A percentile compares a stretch with the other conserved stretches of the same genome.
Conservation (phyloP, 805 yeast species). For the Wickerhamiella alocasiicola region DNA sequence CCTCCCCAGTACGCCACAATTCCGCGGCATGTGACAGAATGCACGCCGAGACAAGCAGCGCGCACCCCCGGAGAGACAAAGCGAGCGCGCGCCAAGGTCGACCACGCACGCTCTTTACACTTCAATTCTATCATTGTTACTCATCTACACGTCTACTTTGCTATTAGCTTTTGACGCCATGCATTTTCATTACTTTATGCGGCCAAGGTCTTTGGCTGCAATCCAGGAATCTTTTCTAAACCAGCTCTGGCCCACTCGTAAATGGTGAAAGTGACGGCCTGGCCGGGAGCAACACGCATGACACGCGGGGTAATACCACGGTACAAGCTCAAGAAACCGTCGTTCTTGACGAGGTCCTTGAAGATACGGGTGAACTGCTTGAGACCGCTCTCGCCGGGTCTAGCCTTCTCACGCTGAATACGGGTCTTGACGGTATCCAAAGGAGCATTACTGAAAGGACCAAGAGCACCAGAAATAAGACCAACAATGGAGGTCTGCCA, state of each 20-base stretch:
- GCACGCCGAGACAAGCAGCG: too few species aligned
- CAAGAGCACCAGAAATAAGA: slow-evolving; percentile 87
- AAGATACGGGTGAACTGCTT: slow-evolving; percentile 74
- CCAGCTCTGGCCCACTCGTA: slow-evolving; percentile 74
- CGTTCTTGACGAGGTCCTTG: slow-evolving; percentile 67
- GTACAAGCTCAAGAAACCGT: slow-evolving; percentile 79
- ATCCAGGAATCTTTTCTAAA: slow-evolving; percentile 33
- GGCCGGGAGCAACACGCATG: slow-evolving; percentile 99
- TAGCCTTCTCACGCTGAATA: slow-evolving; percentile 77
- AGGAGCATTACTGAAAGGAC: slow-evolving; percentile 96
- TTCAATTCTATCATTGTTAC: too few species aligned
- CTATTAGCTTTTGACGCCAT: too few species aligned
- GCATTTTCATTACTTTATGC: slow-evolving; percentile 6
- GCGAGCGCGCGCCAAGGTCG: too few species aligned
- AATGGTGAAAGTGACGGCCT: slow-evolving; percentile 95
- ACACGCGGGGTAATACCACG: slow-evolving; percentile 98
- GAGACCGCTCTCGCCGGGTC: slow-evolving; percentile 50
- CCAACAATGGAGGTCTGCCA: slow-evolving; percentile 94
- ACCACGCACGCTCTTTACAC: too few species aligned
- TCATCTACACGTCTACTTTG: too few species aligned
- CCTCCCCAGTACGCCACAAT: too few species aligned
- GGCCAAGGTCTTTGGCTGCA: slow-evolving; percentile 13
- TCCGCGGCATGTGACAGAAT: too few species aligned
- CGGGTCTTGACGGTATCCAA: slow-evolving; percentile 94
- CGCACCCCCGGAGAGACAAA: too few species aligned